Conservation (phyloP, 441 rosid species). For the Populus hybrid region DNA sequence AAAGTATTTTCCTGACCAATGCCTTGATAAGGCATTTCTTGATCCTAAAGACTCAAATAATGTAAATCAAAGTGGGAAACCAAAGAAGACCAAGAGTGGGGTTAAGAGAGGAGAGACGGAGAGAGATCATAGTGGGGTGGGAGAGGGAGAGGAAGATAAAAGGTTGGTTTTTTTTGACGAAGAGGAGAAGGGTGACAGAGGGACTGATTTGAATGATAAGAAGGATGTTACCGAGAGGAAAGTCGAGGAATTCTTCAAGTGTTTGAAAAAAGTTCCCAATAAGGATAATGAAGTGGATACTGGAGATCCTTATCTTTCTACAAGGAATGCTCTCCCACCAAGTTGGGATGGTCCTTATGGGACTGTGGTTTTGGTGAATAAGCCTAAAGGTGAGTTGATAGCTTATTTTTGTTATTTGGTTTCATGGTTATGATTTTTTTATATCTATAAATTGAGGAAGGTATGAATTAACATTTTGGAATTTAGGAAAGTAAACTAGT, state of each 20-base stretch:
- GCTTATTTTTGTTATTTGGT: not conserved
- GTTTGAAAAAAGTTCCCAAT: constrained; percentile 67
- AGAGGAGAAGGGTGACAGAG: constrained; percentile 27
- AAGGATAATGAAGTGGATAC: constrained; percentile 46
- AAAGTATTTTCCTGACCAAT: constrained; percentile 89
- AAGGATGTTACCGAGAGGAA: constrained; percentile 65
- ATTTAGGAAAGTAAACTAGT: not conserved
- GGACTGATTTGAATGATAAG: constrained; percentile 17
- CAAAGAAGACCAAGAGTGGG: constrained; percentile 30
- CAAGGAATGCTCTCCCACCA: constrained; percentile 81
- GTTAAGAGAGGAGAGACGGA: constrained; percentile 30
- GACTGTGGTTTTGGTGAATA: constrained; percentile 80
- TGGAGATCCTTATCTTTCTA: constrained; percentile 72
- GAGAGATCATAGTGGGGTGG: constrained; percentile 20
- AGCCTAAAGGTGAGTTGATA: constrained; percentile 72
- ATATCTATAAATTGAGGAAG: not conserved
- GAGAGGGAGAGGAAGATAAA: constrained; percentile 32
- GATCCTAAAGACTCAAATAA: constrained; percentile 50
- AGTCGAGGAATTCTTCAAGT: constrained; percentile 82
- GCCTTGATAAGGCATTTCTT: constrained; percentile 85
- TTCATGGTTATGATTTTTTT: not conserved
- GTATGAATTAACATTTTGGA: not conserved
- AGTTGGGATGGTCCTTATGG: constrained; percentile 86
- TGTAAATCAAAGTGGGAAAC: constrained; percentile 25
- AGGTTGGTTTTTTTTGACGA: constrained; percentile 64